Evolutionary conservation across 768 basidiomycete species (phyloP).

Genomic region (Trametes gibbosa): DNA sequence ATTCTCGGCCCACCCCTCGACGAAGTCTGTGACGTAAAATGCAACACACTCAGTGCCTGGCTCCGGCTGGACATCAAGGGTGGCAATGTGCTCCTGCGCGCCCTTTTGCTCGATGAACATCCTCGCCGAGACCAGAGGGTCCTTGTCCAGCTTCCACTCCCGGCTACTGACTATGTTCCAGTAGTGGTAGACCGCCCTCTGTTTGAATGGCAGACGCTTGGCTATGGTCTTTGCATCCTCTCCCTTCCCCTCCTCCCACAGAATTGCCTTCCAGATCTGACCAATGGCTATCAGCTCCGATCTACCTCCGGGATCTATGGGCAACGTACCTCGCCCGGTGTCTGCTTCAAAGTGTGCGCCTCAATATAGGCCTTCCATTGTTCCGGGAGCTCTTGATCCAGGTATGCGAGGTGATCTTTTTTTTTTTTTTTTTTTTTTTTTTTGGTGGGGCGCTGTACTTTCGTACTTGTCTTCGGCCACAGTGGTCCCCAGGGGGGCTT

Average conservation of each 20-base stretch:
- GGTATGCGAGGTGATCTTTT: constrained; percentile 2
- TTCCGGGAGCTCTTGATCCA: constrained; percentile 10
- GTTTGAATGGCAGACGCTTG: neutral
- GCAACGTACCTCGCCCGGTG: constrained; percentile 7
- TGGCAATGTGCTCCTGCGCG: neutral
- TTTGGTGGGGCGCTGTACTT: no score
- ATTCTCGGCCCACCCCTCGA: constrained; percentile 2
- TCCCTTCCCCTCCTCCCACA: no score
- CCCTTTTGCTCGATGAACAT: neutral
- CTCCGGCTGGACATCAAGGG: constrained; percentile 4
- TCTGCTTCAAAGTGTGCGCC: neutral
- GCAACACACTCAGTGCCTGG: constrained; percentile 8
- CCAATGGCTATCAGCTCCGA: neutral
- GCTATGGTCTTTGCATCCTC: no score
- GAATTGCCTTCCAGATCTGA: constrained; percentile 15
- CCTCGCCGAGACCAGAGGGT: constrained; percentile 1
- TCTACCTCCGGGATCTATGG: no score
- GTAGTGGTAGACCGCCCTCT: constrained; percentile 7
- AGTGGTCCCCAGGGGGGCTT: constrained; percentile 1
- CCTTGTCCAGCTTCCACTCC: constrained; percentile 1
- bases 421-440: no score
- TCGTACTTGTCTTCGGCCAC: no score
- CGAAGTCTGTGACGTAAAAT: constrained; percentile 13
- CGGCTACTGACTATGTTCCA: neutral
- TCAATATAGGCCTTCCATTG: constrained; percentile 15